Percentiles rank a stretch among this genome's conserved stretches.
phyloP scores from a whole-genome alignment of 1,139 yeast genomes.

The Magnusiomyces sp. region DNA sequence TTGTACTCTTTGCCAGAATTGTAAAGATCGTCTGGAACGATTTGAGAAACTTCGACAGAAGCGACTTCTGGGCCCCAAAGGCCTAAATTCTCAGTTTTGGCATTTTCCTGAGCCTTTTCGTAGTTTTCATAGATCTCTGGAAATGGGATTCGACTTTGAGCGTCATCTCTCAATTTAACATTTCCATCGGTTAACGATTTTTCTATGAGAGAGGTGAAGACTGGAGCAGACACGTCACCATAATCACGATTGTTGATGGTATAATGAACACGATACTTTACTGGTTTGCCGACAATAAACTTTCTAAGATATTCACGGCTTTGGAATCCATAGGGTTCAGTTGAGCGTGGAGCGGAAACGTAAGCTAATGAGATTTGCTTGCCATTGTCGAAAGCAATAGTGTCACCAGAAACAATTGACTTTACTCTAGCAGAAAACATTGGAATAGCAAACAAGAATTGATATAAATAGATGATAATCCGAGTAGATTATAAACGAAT shows the following conservation, averaged over 20 bases:
- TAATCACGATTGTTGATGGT: slow-evolving; percentile 54
- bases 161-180: slow-evolving; percentile 55
- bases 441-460: neutral
- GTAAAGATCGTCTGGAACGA: slow-evolving; percentile 36
- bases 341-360: slow-evolving; percentile 45
- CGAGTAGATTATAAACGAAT: too few species aligned
- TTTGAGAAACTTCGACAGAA: slow-evolving; percentile 21
- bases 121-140: slow-evolving; percentile 33
- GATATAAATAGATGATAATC: too few species aligned
- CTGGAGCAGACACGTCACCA: slow-evolving; percentile 63
- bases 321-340: slow-evolving; percentile 43
- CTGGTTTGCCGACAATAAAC: slow-evolving; percentile 59
- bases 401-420: slow-evolving; percentile 65
- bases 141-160: slow-evolving; percentile 29
- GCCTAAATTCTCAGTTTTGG: slow-evolving; percentile 44
- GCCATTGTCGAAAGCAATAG: slow-evolving; percentile 58
- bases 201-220: slow-evolving; percentile 52
- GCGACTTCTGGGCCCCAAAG: slow-evolving; percentile 39
- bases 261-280: slow-evolving; percentile 52
- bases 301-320: slow-evolving; percentile 55
- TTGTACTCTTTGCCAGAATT: slow-evolving; percentile 35
- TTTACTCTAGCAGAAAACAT: slow-evolving; percentile 38
- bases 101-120: slow-evolving; percentile 41
- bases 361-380: slow-evolving; percentile 55
- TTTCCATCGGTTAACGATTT: slow-evolving; percentile 51